Evolutionary conservation across 2,329 filamentous ascomycete genomes (phyloP).

Genomic region (Penicillium corylophilum): DNA sequence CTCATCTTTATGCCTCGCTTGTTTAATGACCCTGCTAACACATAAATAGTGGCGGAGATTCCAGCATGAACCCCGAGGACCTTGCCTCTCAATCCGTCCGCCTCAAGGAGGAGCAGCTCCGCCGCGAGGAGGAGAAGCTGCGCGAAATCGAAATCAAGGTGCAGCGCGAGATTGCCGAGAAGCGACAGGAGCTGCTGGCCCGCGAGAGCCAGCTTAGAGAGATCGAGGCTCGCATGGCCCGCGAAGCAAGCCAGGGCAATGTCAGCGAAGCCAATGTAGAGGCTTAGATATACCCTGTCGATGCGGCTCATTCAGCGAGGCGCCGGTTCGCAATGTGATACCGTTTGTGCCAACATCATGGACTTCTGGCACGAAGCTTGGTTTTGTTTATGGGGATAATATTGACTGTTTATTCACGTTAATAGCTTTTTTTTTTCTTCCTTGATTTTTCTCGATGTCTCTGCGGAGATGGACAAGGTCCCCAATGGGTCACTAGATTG

Average conservation of each 20-base stretch:
- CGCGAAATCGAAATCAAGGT: slow-evolving; percentile 99
- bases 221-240: slow-evolving; percentile 96
- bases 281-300: slow-evolving; percentile 34
- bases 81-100: slow-evolving; percentile 95
- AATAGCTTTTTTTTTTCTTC: slow-evolving; percentile 36
- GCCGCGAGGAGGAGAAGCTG: slow-evolving; percentile 98
- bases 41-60: slow-evolving; percentile 57
- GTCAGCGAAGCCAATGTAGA: slow-evolving; percentile 35
- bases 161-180: slow-evolving; percentile 99
- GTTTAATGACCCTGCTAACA: slow-evolving; percentile 26
- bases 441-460: slow-evolving; percentile 13
- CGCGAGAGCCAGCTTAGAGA: slow-evolving; percentile 98
- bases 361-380: slow-evolving; percentile 35
- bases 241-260: slow-evolving; percentile 63
- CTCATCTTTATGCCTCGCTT: slow-evolving; percentile 1
- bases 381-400: slow-evolving; percentile 40
- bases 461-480: slow-evolving; percentile 19
- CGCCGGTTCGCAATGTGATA: slow-evolving; percentile 32
- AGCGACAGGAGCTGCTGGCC: slow-evolving; percentile 95
- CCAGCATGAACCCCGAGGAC: slow-evolving; percentile 96
- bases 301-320: slow-evolving; percentile 29
- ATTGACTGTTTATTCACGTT: slow-evolving; percentile 43
- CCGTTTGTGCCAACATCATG: slow-evolving; percentile 39
- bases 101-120: slow-evolving; percentile 98
- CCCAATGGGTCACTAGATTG: slow-evolving; percentile 27